A percentile compares a stretch with the other conserved stretches of the same genome.
These are phyloP conservation scores for Croton setiger DNA, from an alignment of 441 rosid species.

Conservation along the genomic window DNA sequence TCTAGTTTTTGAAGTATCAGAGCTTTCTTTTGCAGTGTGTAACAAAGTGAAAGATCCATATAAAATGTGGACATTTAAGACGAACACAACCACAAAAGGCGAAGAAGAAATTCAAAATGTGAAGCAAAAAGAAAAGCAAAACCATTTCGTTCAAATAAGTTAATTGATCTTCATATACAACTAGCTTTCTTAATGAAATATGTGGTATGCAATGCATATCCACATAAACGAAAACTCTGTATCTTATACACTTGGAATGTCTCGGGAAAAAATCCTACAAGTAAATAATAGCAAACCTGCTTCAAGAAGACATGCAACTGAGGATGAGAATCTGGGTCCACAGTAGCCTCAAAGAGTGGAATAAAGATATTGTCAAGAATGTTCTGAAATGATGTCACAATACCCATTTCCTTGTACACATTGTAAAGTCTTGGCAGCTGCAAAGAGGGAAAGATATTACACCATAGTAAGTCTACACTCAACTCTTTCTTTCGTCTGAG, in stretches of 20 bases:
- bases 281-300: conserved; percentile 49
- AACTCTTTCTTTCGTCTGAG: neutral
- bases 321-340: conserved; percentile 99
- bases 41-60: neutral
- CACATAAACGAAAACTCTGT: neutral
- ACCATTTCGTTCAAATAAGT: neutral
- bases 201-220: neutral
- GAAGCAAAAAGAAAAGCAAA: neutral
- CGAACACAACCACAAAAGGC: neutral
- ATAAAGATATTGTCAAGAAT: conserved; percentile 94
- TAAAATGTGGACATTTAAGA: neutral
- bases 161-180: neutral
- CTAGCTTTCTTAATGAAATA: neutral
- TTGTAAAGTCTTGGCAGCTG: conserved; percentile 98
- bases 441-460: conserved; percentile 20
- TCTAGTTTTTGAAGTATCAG: neutral
- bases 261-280: neutral
- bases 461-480: neutral
- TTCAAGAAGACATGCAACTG: conserved; percentile 94
- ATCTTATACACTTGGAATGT: neutral
- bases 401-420: conserved; percentile 98
- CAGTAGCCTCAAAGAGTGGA: conserved; percentile 94
- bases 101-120: neutral
- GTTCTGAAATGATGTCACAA: conserved; percentile 97
- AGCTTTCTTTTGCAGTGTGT: neutral